phyloP scores from a whole-genome alignment of 2,329 filamentous ascomycete species.

The Fusarium proliferatum region DNA sequence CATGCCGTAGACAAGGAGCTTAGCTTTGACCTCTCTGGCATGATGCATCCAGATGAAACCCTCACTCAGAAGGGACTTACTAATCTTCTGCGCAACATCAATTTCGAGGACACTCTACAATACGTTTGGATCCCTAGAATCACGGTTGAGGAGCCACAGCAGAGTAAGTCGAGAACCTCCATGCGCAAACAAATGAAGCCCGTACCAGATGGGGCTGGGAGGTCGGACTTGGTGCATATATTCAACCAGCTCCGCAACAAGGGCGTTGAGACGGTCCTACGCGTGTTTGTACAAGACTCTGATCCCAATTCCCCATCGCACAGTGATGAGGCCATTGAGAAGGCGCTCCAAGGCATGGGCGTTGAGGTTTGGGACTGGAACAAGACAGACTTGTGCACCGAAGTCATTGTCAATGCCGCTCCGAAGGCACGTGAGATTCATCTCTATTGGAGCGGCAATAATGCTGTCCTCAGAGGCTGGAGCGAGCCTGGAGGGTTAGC shows the following conservation, averaged over 20 bases:
- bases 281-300: constrained; percentile 4
- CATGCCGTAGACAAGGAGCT: constrained; percentile 2
- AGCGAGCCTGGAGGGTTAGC: neutral
- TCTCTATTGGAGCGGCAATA: constrained; percentile 19
- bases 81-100: constrained; percentile 4
- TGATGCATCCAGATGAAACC: neutral
- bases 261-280: neutral
- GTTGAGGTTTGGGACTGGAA: constrained; percentile 22
- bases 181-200: neutral
- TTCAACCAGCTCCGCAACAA: neutral
- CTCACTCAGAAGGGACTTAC: neutral
- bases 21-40: constrained; percentile 3
- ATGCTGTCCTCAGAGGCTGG: constrained; percentile 14
- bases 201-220: neutral
- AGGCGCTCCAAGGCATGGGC: neutral
- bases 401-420: neutral
- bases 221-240: neutral
- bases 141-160: neutral
- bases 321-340: constrained; percentile 18
- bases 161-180: too few relatives aligned
- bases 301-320: neutral
- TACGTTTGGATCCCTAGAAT: constrained; percentile 10
- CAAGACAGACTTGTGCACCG: constrained; percentile 15
- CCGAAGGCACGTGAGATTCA: neutral
- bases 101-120: constrained; percentile 10